Evolutionary conservation across 495 filamentous ascomycete species (phyloP).

Genomic region (Xylaria longipes): DNA sequence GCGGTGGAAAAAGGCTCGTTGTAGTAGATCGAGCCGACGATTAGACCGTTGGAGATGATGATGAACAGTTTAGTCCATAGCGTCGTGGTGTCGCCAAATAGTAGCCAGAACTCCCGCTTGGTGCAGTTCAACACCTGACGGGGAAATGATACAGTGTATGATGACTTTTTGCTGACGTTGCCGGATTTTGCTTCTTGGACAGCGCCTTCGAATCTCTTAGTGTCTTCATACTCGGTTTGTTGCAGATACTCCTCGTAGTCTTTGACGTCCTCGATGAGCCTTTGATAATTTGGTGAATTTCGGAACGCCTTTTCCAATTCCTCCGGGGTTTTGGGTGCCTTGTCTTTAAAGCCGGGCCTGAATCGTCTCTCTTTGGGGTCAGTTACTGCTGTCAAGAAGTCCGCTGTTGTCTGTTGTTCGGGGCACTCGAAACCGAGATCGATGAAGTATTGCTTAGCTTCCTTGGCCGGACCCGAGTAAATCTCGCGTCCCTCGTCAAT

Average conservation of each 20-base stretch:
- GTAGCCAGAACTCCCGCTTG: conserved; percentile 76
- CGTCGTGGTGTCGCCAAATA: conserved; percentile 73
- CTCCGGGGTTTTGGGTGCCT: conserved; percentile 74
- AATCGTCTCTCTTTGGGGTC: conserved; percentile 70
- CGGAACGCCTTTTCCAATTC: conserved; percentile 74
- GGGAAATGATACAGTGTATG: conserved; percentile 72
- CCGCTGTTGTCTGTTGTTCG: conserved; percentile 66
- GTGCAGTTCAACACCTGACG: conserved; percentile 75
- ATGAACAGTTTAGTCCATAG: conserved; percentile 82
- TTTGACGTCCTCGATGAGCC: conserved; percentile 56
- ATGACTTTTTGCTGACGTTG: conserved; percentile 70
- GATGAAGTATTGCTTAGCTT: conserved; percentile 69
- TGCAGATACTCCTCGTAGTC: conserved; percentile 52
- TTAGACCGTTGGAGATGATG: conserved; percentile 73
- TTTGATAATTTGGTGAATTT: conserved; percentile 57
- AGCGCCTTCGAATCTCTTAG: conserved; percentile 70
- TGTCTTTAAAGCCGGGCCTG: conserved; percentile 65
- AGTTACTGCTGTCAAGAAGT: conserved; percentile 78
- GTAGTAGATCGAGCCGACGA: conserved; percentile 78
- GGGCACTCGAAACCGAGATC: conserved; percentile 66
- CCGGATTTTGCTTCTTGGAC: conserved; percentile 73
- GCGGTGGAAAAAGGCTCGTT: conserved; percentile 66
- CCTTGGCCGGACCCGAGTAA: conserved; percentile 66
- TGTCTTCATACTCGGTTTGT: conserved; percentile 63
- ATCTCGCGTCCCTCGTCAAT: conserved; percentile 74